Evolutionary conservation across 371 early-diverging fungal species (phyloP), one percentile per base, ranked within the genome.

Genomic region (Apophysomyces elegans): DNA sequence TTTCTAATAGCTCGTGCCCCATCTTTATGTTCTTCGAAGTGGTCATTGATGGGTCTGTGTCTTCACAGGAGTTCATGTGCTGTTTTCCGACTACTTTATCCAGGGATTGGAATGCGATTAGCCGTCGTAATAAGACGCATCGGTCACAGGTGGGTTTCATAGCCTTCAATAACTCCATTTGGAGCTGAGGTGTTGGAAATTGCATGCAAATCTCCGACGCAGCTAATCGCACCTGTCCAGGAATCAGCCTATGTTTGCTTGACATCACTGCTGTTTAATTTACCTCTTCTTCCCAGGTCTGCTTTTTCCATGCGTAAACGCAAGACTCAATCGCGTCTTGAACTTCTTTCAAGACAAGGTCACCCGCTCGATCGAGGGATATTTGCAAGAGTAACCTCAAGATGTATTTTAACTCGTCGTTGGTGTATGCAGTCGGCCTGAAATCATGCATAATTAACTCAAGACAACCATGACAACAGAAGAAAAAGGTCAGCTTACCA

Each of bases 241-340:
- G 32, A 26, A 26, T 26, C 32, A 26, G 60, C 50, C 18, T 44
- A n/a, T 11, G 5, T 21, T 18, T 9, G 14, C 4, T 46, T 37
- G 14, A 4, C 13, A 13, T 8, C 12, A 12, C 46, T 44, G 4
- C n/a, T 16, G 5, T 38, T n/a, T 39, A 16, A 21, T 38, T 2
- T 56, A 73, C 70, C 56, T 72, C 63, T 2, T 62, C 45, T 37
- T 61, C 63, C 78, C 76, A 77, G 8, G 18, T 56, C 5, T 43
- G 26, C 7, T 37, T 21, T 2, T 67, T 46, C 50, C 69, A 50
- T 8, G 70, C 69, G 41, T 59, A 56, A 47, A 75, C 37, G 32
- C 75, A 72, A 16, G 69, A 65, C 32, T 71, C 74, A n/a, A 81
- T 66, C 0, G 69, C 67, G 4, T 68, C 64, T 59, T 81, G 73